A percentile compares a stretch with the other conserved stretches of the same genome.
These are phyloP conservation scores for Colletotrichum zoysiae DNA, from an alignment of 2,329 filamentous ascomycete species.

Conservation along the genomic window DNA sequence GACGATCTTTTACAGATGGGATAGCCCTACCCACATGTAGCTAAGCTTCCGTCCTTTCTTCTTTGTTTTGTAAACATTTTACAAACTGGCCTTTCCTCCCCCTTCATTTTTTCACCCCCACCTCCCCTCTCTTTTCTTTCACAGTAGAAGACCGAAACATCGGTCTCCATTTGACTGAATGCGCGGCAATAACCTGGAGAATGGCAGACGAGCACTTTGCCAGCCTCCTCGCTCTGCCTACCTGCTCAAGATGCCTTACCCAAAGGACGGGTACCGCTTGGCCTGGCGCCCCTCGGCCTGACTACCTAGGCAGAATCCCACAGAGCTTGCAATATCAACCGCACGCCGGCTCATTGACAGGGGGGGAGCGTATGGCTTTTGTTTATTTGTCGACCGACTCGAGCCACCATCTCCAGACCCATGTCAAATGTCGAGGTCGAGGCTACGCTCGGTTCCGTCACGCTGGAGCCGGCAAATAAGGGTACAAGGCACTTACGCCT, in stretches of 20 bases:
- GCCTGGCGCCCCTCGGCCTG: constrained; percentile 19
- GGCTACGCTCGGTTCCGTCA: constrained; percentile 20
- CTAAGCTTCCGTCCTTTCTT: not conserved
- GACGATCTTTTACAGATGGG: no score
- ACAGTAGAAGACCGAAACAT: not conserved
- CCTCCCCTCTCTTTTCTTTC: no score
- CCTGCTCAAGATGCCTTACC: constrained; percentile 5
- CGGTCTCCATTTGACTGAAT: constrained; percentile 1
- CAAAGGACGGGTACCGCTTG: constrained; percentile 16
- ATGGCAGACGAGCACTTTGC: not conserved
- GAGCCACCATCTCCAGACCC: constrained; percentile 7
- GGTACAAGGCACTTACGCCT: not conserved
- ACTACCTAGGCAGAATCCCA: constrained; percentile 5
- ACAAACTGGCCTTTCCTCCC: no score
- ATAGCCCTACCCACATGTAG: no score
- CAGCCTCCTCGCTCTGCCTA: not conserved
- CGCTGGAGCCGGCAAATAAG: constrained; percentile 29
- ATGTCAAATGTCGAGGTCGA: constrained; percentile 20
- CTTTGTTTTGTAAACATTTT: not conserved
- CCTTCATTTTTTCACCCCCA: no score
- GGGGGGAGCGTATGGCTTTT: constrained; percentile 5
- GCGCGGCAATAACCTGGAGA: not conserved
- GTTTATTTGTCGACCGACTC: constrained; percentile 21
- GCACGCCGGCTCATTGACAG: constrained; percentile 11
- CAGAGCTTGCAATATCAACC: constrained; percentile 16